Percentiles rank a stretch among this genome's conserved stretches.
phyloP scores from a whole-genome alignment of 176 grass and related monocot species.

The Eragrostis curvula region DNA sequence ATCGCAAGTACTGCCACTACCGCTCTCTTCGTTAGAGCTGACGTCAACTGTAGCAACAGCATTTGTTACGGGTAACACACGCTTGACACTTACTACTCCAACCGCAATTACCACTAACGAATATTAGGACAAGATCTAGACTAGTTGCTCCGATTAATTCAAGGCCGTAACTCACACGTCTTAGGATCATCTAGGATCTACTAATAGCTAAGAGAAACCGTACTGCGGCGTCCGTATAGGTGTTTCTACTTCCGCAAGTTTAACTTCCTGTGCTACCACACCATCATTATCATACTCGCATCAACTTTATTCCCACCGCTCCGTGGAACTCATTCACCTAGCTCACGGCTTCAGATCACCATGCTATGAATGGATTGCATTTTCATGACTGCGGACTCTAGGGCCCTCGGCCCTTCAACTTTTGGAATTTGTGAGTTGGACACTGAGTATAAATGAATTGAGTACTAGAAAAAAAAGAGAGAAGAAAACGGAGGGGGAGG shows the following conservation, averaged over 20 bases:
- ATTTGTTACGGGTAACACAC: not conserved
- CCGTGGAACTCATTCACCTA: not conserved
- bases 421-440: not conserved
- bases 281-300: not conserved
- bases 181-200: not conserved
- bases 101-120: not conserved
- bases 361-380: not conserved
- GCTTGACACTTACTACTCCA: slow-evolving; percentile 1
- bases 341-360: not conserved
- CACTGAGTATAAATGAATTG: not conserved
- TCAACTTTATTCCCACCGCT: not conserved
- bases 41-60: not conserved
- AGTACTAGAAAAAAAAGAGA: not conserved
- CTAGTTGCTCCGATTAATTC: not conserved
- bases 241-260: not conserved
- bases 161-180: not conserved
- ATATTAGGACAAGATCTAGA: not conserved
- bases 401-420: not conserved
- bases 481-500: not conserved
- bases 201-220: not conserved
- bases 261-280: not conserved
- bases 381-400: not conserved
- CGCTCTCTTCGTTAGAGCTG: too few species aligned
- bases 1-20: not conserved
- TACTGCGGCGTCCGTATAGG: not conserved